Evolutionary conservation across 176 grass and related monocot genomes (phyloP), one percentile per base, ranked within the genome.

Genomic region (Leersia perrieri): DNA sequence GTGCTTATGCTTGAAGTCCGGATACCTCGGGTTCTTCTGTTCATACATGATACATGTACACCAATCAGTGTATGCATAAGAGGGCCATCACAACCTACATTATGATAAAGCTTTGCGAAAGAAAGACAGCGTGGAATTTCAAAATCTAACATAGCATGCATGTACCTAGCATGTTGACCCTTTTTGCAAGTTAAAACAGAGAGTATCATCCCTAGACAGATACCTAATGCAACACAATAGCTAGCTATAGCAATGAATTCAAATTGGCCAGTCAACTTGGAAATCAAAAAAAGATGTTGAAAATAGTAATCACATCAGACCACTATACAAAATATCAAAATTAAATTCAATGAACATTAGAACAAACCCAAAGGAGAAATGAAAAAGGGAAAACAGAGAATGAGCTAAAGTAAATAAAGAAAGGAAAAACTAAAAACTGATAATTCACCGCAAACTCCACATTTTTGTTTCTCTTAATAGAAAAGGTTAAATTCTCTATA

Each of bases 1-100:
- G 84, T 82, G 18, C 84, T 94, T 91, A 39, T 94, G 84, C 84
- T 91, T 91, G 11, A 94, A 94, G 73, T 94, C 92, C 42, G 92
- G 92, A 32, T 84, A 78, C 78, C 68, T 94, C 0, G 80, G 92
- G 74, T 82, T 94, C 84, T 81, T 94, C 92, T 94, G 87, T 49
- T 72, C 22, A 87, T 27, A 76, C 44, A 5, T 75, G 75, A 87
- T 27, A 76, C 44, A 5, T 75, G 75, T 9, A 82, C 13, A 2
- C 16, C 10, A 60, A 63, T 74, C 41, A 80, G 34, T 34, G 47
- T 62, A 35, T 33, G 36, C 5, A 58, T 25, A 30, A 47, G 30
- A 12, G 1, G 40, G n/a, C 18, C 14, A 40, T 66, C n/a, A n/a
- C 33, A 76, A 76, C 49, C 36, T 44, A 36, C 63, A 44, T 12